phyloP scores from a whole-genome alignment of 2,329 filamentous ascomycete genomes.

The Balansia obtecta region DNA sequence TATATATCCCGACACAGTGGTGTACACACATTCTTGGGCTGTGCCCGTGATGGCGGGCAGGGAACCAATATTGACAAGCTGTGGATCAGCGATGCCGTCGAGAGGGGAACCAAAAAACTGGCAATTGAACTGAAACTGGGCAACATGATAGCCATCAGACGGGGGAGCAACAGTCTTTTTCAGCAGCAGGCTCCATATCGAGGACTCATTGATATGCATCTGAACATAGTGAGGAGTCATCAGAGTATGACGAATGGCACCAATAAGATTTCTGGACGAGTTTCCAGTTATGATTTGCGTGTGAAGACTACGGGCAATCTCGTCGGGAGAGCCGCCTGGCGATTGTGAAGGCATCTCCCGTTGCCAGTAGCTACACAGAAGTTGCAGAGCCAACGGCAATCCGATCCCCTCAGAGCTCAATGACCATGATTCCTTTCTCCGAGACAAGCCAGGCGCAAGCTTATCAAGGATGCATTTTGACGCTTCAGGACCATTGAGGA shows the following conservation, averaged over 20 bases:
- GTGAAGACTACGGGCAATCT: constrained; percentile 20
- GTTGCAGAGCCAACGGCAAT: constrained; percentile 21
- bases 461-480: constrained; percentile 22
- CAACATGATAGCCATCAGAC: constrained; percentile 20
- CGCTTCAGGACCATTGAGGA: constrained; percentile 24
- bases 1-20: constrained; percentile 22
- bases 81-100: constrained; percentile 17
- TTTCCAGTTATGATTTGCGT: constrained; percentile 17
- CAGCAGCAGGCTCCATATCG: constrained; percentile 23
- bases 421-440: constrained; percentile 20
- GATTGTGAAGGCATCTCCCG: constrained; percentile 22
- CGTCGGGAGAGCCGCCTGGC: constrained; percentile 21
- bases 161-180: constrained; percentile 20
- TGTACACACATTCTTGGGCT: constrained; percentile 18
- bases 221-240: constrained; percentile 24
- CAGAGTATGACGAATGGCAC: constrained; percentile 17
- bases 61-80: constrained; percentile 16
- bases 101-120: constrained; percentile 18
- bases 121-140: constrained; percentile 25
- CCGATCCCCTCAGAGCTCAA: constrained; percentile 20
- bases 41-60: constrained; percentile 23
- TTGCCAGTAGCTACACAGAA: constrained; percentile 24
- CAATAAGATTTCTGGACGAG: constrained; percentile 18
- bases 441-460: constrained; percentile 22
- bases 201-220: constrained; percentile 25